A percentile compares a stretch with the other conserved stretches of the same genome.
Evolutionary conservation across 306 rosid genomes (phyloP).

Genomic region (Lathyrus sativus): DNA sequence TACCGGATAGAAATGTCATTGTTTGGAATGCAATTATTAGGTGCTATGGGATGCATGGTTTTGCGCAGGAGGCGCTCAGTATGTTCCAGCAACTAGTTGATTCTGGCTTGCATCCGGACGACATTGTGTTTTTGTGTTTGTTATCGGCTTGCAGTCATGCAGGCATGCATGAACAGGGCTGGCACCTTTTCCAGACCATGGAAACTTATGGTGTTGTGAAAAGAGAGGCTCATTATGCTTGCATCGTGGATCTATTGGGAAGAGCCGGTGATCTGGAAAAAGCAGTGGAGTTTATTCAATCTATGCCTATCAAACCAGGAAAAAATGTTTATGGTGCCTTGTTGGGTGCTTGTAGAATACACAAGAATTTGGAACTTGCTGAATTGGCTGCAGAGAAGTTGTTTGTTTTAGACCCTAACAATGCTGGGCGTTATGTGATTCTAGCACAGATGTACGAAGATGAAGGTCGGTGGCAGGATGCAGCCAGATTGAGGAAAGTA

Average conservation of each 20-base stretch:
- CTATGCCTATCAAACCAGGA: conserved; percentile 73
- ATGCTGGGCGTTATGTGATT: conserved; percentile 64
- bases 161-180: conserved; percentile 63
- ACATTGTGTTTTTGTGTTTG: conserved; percentile 56
- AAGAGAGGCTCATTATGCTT: conserved; percentile 68
- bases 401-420: conserved; percentile 61
- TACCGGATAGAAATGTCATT: conserved; percentile 48
- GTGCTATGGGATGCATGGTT: conserved; percentile 76
- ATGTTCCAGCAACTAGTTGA: conserved; percentile 56
- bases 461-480: conserved; percentile 69
- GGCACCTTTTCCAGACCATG: conserved; percentile 58
- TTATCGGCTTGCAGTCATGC: conserved; percentile 79
- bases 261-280: conserved; percentile 68
- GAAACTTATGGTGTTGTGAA: conserved; percentile 59
- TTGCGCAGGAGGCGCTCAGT: conserved; percentile 59
- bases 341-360: conserved; percentile 79
- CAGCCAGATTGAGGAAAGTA: conserved; percentile 65
- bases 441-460: conserved; percentile 79
- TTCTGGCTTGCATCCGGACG: conserved; percentile 51
- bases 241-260: conserved; percentile 80
- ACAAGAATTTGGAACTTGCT: conserved; percentile 64
- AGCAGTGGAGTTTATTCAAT: conserved; percentile 57
- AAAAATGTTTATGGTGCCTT: conserved; percentile 78
- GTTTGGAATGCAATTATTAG: conserved; percentile 75
- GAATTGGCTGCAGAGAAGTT: conserved; percentile 68